A percentile compares a stretch with the other conserved stretches of the same genome.
Evolutionary conservation across 257 asterid species (phyloP).

Genomic region (Nicotiana tabacum): DNA sequence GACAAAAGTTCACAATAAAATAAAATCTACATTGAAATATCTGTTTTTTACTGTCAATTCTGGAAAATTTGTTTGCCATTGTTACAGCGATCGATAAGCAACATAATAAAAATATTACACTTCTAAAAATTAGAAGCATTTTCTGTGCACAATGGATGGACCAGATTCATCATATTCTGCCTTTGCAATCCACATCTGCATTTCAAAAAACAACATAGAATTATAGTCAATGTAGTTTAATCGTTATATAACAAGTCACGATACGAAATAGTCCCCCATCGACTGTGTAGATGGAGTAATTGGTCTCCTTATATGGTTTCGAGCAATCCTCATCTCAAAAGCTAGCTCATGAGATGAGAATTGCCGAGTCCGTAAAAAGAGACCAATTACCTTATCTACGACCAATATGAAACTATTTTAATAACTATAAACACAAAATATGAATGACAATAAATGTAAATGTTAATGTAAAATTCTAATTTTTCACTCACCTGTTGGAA

Average conservation of each 20-base stretch:
- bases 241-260: no score
- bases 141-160: constrained; percentile 32
- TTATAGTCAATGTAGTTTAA: not conserved
- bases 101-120: not conserved
- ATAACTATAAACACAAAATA: not conserved
- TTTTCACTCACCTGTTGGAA: not conserved
- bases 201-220: not conserved
- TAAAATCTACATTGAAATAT: not conserved
- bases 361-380: no score
- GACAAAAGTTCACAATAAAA: not conserved
- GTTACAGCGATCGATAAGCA: not conserved
- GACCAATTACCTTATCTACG: no score
- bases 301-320: no score
- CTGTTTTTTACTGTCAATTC: not conserved
- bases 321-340: no score
- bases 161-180: constrained; percentile 31
- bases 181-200: constrained; percentile 31
- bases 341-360: no score
- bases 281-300: no score
- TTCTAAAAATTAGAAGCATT: constrained; percentile 23
- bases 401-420: no score
- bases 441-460: not conserved
- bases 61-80: not conserved
- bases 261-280: no score
- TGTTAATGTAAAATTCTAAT: not conserved